Conservation (phyloP, 2,329 filamentous ascomycete genomes). For the Knufia fluminis region DNA sequence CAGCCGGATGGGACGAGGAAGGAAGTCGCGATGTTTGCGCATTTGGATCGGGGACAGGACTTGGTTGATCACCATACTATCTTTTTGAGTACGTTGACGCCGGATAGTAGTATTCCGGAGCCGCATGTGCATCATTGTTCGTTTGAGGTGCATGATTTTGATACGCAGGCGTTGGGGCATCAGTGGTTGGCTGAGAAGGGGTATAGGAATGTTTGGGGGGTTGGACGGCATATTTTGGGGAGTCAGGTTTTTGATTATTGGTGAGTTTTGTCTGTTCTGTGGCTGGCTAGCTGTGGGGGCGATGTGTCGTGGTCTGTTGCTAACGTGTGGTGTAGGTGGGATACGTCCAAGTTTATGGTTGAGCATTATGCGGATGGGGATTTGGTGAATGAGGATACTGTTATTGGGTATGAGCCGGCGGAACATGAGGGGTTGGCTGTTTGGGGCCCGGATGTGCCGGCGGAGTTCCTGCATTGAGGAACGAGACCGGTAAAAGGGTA, state of each 20-base stretch:
- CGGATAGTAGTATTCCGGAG: slow-evolving; percentile 11
- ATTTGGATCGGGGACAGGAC: slow-evolving; percentile 41
- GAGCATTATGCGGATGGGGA: slow-evolving; percentile 66
- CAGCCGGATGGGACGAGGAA: slow-evolving; percentile 17
- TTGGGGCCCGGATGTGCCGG: slow-evolving; percentile 30
- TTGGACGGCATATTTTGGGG: slow-evolving; percentile 61
- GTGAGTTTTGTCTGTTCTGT: slow-evolving; percentile 34
- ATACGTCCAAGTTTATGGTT: slow-evolving; percentile 53
- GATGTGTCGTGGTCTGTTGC: too few relatives aligned
- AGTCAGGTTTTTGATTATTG: slow-evolving; percentile 67
- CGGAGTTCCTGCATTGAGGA: slow-evolving; percentile 25
- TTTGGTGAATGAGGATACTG: slow-evolving; percentile 26
- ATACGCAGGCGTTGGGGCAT: slow-evolving; percentile 61
- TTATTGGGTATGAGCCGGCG: slow-evolving; percentile 27
- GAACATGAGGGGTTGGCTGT: slow-evolving; percentile 28
- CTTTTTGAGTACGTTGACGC: slow-evolving; percentile 33
- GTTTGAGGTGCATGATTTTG: slow-evolving; percentile 64
- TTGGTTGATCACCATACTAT: slow-evolving; percentile 46
- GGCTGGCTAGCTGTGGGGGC: too few relatives aligned
- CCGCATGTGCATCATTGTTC: slow-evolving; percentile 56
- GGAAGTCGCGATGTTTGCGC: slow-evolving; percentile 37
- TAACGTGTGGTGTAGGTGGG: slow-evolving; percentile 39
- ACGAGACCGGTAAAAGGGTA: background rate
- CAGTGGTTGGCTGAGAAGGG: slow-evolving; percentile 56
- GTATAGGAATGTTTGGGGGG: slow-evolving; percentile 60